Evolutionary conservation across 2,329 filamentous ascomycete species (phyloP).

Genomic region (Exophiala sideris): DNA sequence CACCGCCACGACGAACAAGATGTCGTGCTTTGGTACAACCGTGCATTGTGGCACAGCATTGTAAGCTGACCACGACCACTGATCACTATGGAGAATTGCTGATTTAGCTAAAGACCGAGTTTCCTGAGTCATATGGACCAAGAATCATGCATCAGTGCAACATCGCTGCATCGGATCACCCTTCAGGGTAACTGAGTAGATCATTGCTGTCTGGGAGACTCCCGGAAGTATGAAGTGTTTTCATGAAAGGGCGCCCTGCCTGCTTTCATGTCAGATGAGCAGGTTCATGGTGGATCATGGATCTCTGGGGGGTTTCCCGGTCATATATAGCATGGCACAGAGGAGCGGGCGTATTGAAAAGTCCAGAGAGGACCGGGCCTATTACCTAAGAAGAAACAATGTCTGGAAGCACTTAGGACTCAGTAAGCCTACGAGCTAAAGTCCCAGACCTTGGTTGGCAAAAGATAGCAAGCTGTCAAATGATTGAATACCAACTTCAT

Average conservation of each 20-base stretch:
- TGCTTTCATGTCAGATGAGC: no score
- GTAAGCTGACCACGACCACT: constrained; percentile 24
- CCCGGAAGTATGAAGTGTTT: no score
- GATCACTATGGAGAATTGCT: background rate
- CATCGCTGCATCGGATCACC: constrained; percentile 29
- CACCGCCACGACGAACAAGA: constrained; percentile 38
- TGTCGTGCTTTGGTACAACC: constrained; percentile 41
- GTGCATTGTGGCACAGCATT: constrained; percentile 40
- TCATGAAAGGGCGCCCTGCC: no score
- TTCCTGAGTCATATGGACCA: constrained; percentile 38
- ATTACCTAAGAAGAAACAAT: no score
- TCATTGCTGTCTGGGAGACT: background rate
- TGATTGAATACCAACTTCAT: constrained; percentile 9
- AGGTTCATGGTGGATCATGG: no score
- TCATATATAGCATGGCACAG: no score
- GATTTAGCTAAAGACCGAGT: constrained; percentile 28
- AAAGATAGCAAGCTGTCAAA: constrained; percentile 19
- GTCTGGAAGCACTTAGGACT: background rate
- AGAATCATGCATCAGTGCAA: constrained; percentile 42
- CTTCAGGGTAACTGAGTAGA: constrained; percentile 1
- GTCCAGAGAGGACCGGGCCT: no score
- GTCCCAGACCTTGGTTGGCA: constrained; percentile 16
- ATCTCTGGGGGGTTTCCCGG: no score
- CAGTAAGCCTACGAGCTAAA: background rate
- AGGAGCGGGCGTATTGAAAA: no score